Base-by-base conservation (phyloP, 495 filamentous ascomycete species). In the Tuber umbilicatum region DNA sequence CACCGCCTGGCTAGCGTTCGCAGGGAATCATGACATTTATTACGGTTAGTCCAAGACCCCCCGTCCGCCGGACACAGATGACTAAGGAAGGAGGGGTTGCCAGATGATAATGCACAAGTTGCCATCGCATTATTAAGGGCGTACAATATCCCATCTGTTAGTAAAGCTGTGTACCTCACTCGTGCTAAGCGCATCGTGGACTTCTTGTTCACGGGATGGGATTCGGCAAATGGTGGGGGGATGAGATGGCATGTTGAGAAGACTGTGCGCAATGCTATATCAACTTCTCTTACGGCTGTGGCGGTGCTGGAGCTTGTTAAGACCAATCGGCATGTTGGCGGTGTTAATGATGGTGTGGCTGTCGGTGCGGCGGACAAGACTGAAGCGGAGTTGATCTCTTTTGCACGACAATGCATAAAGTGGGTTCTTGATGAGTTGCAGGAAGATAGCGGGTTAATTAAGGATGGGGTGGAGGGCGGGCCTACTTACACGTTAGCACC, bases 51-150 rank as follows among this genome's bases (percentile, higher is more conserved):
- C 47, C 19, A 43, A 37, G n/a, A 16, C 23, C 43, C 14, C n/a
- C n/a, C 12, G 12, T 0, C 31, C 31, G 4, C 40, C 9, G n/a
- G 40, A 41, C 17, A 39, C 14, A 38, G 31, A 37, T n/a, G 6
- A 31, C 38, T 38, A 70, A 73, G 55, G 43, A 12, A 23, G 50
- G 50, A 21, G n/a, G 21, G n/a, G 50, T 77, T 40, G 14, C 39
- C 42, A 79, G 80, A 81, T 39, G 80, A 81, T 70, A 81, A 81
- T 55, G 79, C 80, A 14, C 80, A 81, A 43, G 74, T 81, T 21
- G 79, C 77, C 6, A 79, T 81, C 47, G 73, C 76, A 16, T 71
- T 81, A 3, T 73, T 81, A 16, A 69, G 73, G n/a, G 80, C 80
- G 31, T 79, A 81, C 40, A 67, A 69, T 19, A 74, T 81, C 50